Conservation (phyloP, 495 filamentous ascomycete genomes). For the Trichoderma gamsii region DNA sequence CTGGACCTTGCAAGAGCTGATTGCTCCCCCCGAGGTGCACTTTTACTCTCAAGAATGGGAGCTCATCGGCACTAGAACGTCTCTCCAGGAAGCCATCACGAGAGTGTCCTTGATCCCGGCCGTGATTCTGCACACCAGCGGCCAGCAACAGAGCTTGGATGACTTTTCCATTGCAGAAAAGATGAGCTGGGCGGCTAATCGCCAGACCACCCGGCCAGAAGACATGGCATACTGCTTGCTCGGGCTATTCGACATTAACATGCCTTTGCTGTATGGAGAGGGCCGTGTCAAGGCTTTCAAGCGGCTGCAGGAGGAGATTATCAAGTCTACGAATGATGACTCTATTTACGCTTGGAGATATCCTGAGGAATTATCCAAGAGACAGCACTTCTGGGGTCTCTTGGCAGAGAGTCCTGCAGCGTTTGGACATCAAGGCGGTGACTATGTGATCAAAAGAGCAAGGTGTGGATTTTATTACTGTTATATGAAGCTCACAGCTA, state of each 20-base stretch:
- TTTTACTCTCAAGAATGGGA: conserved; percentile 32
- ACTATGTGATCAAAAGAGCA: background rate
- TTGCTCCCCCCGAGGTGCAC: conserved; percentile 26
- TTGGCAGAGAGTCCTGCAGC: background rate
- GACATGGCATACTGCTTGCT: conserved; percentile 41
- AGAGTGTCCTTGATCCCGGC: conserved; percentile 28
- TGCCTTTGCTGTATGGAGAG: conserved; percentile 43
- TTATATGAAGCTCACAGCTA: background rate
- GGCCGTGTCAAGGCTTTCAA: conserved; percentile 25
- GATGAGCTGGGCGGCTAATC: conserved; percentile 36
- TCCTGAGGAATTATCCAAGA: background rate
- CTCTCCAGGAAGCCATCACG: conserved; percentile 23
- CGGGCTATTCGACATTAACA: conserved; percentile 39
- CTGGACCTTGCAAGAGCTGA: conserved; percentile 39
- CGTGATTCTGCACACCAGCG: conserved; percentile 15
- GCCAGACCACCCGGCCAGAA: conserved; percentile 30
- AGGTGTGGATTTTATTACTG: background rate
- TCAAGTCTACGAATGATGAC: conserved; percentile 22
- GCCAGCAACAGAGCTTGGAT: background rate
- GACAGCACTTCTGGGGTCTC: conserved; percentile 6
- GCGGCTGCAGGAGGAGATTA: conserved; percentile 28
- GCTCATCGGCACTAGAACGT: conserved; percentile 26
- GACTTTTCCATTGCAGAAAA: conserved; percentile 25
- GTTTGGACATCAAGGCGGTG: background rate
- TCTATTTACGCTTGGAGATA: conserved; percentile 24